These are phyloP conservation scores for Taphrina deformans DNA, from an alignment of 1,139 yeast genomes.

Conservation along the genomic window DNA sequence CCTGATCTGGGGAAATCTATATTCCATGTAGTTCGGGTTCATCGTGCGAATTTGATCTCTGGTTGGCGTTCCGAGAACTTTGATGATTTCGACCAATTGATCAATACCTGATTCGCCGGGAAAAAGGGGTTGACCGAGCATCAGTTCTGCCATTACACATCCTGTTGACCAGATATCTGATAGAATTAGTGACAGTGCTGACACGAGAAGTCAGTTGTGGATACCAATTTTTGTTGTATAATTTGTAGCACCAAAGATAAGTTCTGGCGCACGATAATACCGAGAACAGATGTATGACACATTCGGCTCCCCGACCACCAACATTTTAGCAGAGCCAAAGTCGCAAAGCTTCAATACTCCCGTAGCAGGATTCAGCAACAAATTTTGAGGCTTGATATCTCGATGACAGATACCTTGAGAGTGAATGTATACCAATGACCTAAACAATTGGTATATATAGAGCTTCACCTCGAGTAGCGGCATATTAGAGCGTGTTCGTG, in stretches of 20 bases:
- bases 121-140: conserved; percentile 91
- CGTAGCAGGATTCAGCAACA: conserved; percentile 78
- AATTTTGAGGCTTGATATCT: conserved; percentile 94
- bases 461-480: conserved; percentile 86
- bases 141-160: conserved; percentile 95
- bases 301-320: conserved; percentile 87
- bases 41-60: conserved; percentile 87
- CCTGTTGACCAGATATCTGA: conserved; percentile 94
- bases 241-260: conserved; percentile 86
- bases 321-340: conserved; percentile 95
- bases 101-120: conserved; percentile 98
- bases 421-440: conserved; percentile 90
- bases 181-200: neutral
- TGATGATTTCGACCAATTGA: conserved; percentile 93
- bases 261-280: conserved; percentile 92
- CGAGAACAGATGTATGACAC: conserved; percentile 95
- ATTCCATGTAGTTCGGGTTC: conserved; percentile 98
- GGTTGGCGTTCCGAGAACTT: conserved; percentile 92
- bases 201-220: neutral
- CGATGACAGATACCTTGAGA: conserved; percentile 91
- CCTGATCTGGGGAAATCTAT: conserved; percentile 91
- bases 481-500: conserved; percentile 72
- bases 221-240: conserved; percentile 82
- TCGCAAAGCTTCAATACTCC: conserved; percentile 81
- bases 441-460: conserved; percentile 85